Evolutionary conservation across 352 stramenopile species (phyloP), one percentile per base, ranked within the genome.

Genomic region (Plasmopara halstedii): DNA sequence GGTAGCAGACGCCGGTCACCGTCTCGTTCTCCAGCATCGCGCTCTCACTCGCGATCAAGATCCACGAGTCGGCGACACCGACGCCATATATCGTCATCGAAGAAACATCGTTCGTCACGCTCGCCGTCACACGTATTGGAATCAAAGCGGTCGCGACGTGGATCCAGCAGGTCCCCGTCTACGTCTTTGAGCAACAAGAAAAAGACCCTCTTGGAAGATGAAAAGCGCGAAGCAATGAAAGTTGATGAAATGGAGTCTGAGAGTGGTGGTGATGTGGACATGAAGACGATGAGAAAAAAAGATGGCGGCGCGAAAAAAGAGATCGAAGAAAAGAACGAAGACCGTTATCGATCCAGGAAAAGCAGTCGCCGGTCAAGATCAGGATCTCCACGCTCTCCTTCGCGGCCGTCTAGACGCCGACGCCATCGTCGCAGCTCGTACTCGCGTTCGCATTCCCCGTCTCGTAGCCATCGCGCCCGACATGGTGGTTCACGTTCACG

Each of bases 281-380:
- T 26, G 4, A 42, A 59, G 14, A 50, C 50, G 25, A 41, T 56
- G 10, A 33, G 39, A 6, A 26, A 63, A 17, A 41, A 68, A 19
- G 26, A 50, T 8, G 15, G 31, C n/a, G 31, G 31, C 31, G 7
- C 58, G 21, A 52, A 62, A 8, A 14, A 19, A 21, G 46, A 59
- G n/a, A 35, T 52, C 2, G 11, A 64, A 8, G 50, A 63, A 0
- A 36, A 68, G 21, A 37, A 63, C 14, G 40, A 53, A 21, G 38
- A 56, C 0, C 50, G 53, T 1, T 47, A 37, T 18, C 45, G 53
- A 26, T 56, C 60, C 8, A 67, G 49, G 22, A 81, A 75, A 44
- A 76, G 60, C 52, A 81, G 73, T 36, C 73, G 64, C 7, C 73
- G 64, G 9, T 86, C 75, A 17, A 51, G 60, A 0, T 85, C 75